Evolutionary conservation across 1,139 yeast species (phyloP).

Genomic region (Arxiozyma telluris): DNA sequence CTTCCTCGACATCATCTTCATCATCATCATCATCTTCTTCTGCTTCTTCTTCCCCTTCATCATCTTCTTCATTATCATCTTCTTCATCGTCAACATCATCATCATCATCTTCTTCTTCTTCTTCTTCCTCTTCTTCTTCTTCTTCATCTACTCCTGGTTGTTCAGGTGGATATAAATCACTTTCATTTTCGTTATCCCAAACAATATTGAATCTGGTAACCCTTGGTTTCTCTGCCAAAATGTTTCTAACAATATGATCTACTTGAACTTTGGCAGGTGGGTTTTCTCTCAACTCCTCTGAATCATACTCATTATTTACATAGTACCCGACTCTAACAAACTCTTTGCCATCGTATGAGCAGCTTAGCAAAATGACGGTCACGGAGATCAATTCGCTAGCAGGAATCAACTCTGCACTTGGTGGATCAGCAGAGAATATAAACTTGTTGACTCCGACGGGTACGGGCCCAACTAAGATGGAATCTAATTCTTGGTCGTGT

Average conservation of each 20-base stretch:
- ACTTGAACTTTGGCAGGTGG: constrained; percentile 90
- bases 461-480: constrained; percentile 92
- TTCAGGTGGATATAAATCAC: constrained; percentile 69
- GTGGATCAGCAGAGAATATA: constrained; percentile 90
- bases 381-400: constrained; percentile 92
- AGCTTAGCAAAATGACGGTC: constrained; percentile 83
- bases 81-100: constrained; percentile 33
- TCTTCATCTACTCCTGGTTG: constrained; percentile 49
- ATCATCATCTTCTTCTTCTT: constrained; percentile 43
- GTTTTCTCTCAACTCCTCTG: constrained; percentile 83
- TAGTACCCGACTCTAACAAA: constrained; percentile 96
- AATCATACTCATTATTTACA: constrained; percentile 92
- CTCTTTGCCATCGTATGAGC: constrained; percentile 88
- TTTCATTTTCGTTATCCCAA: constrained; percentile 68
- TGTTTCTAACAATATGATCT: constrained; percentile 88
- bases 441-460: constrained; percentile 96
- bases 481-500: constrained; percentile 94
- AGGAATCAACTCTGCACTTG: constrained; percentile 90
- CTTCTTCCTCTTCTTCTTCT: constrained; percentile 52
- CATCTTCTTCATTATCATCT: constrained; percentile 12
- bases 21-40: constrained; percentile 18
- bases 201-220: constrained; percentile 94
- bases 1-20: constrained; percentile 23
- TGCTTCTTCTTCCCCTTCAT: constrained; percentile 10
- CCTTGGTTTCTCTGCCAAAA: constrained; percentile 93